Conservation (phyloP, 371 early-diverging fungal genomes). For the Rhizopus stolonifer region DNA sequence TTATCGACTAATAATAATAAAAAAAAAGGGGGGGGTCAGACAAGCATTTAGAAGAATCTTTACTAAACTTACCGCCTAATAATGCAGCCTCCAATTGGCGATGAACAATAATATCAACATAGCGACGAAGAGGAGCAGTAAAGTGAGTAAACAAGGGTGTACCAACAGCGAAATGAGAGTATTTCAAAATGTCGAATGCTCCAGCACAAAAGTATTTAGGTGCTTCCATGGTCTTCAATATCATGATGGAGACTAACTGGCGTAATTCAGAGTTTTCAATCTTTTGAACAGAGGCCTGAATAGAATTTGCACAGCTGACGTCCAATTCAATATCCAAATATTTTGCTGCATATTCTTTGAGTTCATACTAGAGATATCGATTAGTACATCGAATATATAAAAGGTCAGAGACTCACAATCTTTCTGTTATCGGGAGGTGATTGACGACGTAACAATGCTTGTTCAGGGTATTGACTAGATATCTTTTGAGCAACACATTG, state of each 20-base stretch:
- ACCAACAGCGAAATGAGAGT: constrained; percentile 76
- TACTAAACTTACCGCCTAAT: constrained; percentile 8
- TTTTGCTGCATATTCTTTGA: constrained; percentile 45
- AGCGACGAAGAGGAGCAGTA: constrained; percentile 93
- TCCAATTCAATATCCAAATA: constrained; percentile 54
- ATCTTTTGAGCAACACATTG: constrained; percentile 88
- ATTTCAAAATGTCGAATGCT: constrained; percentile 61
- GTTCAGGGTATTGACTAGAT: constrained; percentile 77
- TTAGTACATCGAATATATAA: too few relatives aligned
- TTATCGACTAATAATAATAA: constrained; percentile 30
- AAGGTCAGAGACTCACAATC: constrained; percentile 32
- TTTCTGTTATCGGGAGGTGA: constrained; percentile 62
- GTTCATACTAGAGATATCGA: constrained; percentile 31
- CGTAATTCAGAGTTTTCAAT: constrained; percentile 54
- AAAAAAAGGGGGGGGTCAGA: neutral
- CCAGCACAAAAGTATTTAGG: constrained; percentile 90
- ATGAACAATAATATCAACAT: constrained; percentile 94
- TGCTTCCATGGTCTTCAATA: constrained; percentile 76
- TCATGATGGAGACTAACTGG: constrained; percentile 60
- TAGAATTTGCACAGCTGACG: constrained; percentile 46
- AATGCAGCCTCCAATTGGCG: constrained; percentile 59
- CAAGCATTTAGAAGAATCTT: neutral
- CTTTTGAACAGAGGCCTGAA: constrained; percentile 68
- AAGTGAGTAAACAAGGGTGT: constrained; percentile 86
- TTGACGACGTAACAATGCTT: constrained; percentile 84